Base-by-base conservation (phyloP, 371 early-diverging fungal species). In the Apophysomyces sp. region DNA sequence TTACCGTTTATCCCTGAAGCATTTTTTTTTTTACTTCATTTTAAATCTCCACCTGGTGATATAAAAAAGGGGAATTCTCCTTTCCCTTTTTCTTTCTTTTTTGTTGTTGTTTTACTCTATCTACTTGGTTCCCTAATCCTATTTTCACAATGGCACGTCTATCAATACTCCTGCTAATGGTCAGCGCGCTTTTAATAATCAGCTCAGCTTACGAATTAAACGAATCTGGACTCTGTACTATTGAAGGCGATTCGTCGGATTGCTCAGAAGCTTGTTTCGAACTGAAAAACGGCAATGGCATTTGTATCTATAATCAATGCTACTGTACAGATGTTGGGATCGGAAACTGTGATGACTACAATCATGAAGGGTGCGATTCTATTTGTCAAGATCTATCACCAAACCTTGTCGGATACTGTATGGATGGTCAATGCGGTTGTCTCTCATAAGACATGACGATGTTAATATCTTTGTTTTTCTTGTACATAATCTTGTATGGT, bases 301-400 rank as follows among this genome's bases (percentile, higher is more conserved):
- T 67, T 16, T 77, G 77, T 54, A 63, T 77, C 5, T 67, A 69
- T 34, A 61, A 68, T 40, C 67, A 59, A 58, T 77, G 78, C 37
- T 77, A 72, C 30, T 77, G 78, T 52, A 74, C 75, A 1, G 75
- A 77, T 51, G 55, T 67, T 57, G 73, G 65, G n/a, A 58, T 69
- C 28, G 68, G 68, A 30, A 63, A 63, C 55, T 72, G 73, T 18
- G 66, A 72, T 49, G 74, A 77, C 41, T 66, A 74, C 32, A 66
- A 77, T 36, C 77, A 77, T 39, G 77, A 77, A 60, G 61, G 59
- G 15, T 77, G 77, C 41, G 72, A 77, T 57, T 67, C 77, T 21
- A 51, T 74, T 26, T 77, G 77, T 62, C 72, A 74, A 66, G 72
- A 72, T 41, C 66, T 77, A 59, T 69, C 72, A 29, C 49, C 66